These are phyloP conservation scores for Podospora pseudoanserina DNA, from an alignment of 495 filamentous ascomycete genomes.

Conservation along the genomic window DNA sequence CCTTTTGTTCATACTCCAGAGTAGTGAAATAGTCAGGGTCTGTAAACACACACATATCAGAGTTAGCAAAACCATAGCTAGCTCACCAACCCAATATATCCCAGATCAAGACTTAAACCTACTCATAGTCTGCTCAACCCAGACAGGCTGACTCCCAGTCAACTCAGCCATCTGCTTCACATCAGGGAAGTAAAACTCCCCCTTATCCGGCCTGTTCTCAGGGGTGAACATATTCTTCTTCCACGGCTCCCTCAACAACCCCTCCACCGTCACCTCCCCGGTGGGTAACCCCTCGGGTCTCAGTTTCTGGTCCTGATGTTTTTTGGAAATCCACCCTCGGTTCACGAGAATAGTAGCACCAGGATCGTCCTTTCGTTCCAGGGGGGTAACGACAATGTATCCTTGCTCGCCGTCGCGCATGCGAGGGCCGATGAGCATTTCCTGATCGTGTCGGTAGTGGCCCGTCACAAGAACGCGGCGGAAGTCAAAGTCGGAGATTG, in stretches of 20 bases:
- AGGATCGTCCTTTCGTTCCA: constrained; percentile 58
- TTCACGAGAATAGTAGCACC: constrained; percentile 68
- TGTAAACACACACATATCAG: constrained; percentile 29
- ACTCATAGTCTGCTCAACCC: constrained; percentile 97
- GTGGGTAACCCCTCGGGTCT: constrained; percentile 54
- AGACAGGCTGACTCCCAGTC: constrained; percentile 80
- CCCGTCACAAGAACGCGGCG: constrained; percentile 78
- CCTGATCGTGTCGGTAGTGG: constrained; percentile 74
- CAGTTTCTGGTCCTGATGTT: constrained; percentile 60
- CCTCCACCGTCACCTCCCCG: constrained; percentile 72
- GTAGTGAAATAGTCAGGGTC: constrained; percentile 72
- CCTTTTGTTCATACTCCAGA: constrained; percentile 67
- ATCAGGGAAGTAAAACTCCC: constrained; percentile 93
- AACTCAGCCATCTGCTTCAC: constrained; percentile 87
- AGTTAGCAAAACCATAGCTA: constrained; percentile 6
- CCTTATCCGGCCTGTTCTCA: constrained; percentile 73
- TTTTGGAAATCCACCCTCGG: constrained; percentile 83
- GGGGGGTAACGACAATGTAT: constrained; percentile 83
- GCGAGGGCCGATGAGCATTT: constrained; percentile 93
- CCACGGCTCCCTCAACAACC: constrained; percentile 83
- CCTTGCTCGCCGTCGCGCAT: constrained; percentile 86
- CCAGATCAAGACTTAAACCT: constrained; percentile 21
- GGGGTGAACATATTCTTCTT: constrained; percentile 98
- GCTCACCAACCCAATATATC: neutral
- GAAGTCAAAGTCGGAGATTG: constrained; percentile 87